These are phyloP conservation scores for Neurospora sp. DNA, from an alignment of 495 filamentous ascomycete species.

Conservation along the genomic window DNA sequence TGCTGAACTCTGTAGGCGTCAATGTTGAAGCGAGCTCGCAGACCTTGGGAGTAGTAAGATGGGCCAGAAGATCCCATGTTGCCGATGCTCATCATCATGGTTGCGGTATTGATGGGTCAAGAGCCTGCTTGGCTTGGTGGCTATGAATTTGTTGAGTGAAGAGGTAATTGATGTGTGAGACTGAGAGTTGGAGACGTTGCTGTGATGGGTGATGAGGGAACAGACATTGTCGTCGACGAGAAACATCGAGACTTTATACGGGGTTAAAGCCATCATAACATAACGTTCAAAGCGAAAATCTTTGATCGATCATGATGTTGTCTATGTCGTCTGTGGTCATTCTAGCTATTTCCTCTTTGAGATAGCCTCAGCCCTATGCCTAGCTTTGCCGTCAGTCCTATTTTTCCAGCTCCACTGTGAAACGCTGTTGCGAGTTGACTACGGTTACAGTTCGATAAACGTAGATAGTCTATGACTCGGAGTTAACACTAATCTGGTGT, in stretches of 20 bases:
- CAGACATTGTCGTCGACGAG: not conserved
- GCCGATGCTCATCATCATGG: not conserved
- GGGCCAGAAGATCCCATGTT: not conserved
- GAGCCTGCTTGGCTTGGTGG: not conserved
- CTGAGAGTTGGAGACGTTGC: not conserved
- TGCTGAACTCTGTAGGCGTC: conserved; percentile 15
- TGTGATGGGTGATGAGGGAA: not conserved
- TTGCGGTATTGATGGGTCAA: not conserved
- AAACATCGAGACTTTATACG: not conserved
- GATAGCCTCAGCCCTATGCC: not conserved
- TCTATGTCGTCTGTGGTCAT: not conserved
- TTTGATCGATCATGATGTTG: not conserved
- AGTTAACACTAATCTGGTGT: not conserved
- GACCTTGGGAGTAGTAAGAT: conserved; percentile 17
- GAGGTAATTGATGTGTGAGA: not conserved
- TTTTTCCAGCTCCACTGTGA: not conserved
- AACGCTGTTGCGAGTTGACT: not conserved
- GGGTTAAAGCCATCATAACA: not conserved
- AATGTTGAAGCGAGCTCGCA: conserved; percentile 15
- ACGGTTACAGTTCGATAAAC: not conserved
- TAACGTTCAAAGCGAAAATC: not conserved
- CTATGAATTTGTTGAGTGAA: not conserved
- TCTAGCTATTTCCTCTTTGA: not conserved
- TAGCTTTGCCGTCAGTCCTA: not conserved
- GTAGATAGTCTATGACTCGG: not conserved